phyloP scores from a whole-genome alignment of 2,329 filamentous ascomycete genomes.

The Nemania sp. region DNA sequence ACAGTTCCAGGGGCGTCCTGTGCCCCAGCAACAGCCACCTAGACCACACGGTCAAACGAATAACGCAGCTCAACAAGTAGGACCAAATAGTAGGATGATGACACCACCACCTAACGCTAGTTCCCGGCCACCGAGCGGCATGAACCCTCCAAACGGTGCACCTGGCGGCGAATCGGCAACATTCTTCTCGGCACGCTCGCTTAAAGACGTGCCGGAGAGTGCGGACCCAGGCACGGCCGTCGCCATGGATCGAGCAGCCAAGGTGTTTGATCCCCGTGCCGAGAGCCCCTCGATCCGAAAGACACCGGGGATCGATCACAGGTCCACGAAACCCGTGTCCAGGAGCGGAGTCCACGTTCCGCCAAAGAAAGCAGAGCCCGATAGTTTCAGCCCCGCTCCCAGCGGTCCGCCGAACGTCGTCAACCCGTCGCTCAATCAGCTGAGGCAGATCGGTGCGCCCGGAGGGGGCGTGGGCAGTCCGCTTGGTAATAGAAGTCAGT shows the following conservation, averaged over 20 bases:
- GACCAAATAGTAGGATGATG: constrained; percentile 32
- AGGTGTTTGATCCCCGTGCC: constrained; percentile 72
- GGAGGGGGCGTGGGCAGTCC: constrained; percentile 57
- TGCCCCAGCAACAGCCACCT: constrained; percentile 30
- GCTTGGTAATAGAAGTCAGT: constrained; percentile 61
- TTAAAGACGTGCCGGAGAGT: constrained; percentile 56
- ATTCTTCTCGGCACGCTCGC: constrained; percentile 72
- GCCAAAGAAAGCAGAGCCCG: constrained; percentile 41
- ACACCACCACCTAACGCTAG: constrained; percentile 41
- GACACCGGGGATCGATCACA: constrained; percentile 85
- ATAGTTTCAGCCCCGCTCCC: constrained; percentile 19
- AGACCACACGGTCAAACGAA: constrained; percentile 32
- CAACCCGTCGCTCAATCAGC: constrained; percentile 59
- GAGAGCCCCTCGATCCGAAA: constrained; percentile 87
- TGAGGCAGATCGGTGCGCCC: constrained; percentile 64
- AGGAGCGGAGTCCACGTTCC: constrained; percentile 59
- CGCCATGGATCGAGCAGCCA: constrained; percentile 51
- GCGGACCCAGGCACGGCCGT: constrained; percentile 47
- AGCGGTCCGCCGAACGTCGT: constrained; percentile 43
- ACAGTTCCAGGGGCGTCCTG: constrained; percentile 34
- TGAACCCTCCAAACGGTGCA: constrained; percentile 28
- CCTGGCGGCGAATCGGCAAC: constrained; percentile 52
- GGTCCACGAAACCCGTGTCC: constrained; percentile 72
- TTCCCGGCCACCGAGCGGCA: constrained; percentile 32
- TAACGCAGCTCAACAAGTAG: constrained; percentile 34